Conservation (phyloP, 345 rosid species). For the thale cress (Arabidopsis thaliana) region TAIR10.1 NC_003071.7:18287001-18287500, state of each 20-base stretch:
- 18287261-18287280: slow-evolving; percentile 49
- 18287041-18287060: slow-evolving; percentile 67
- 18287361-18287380: slow-evolving; percentile 70
- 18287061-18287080: slow-evolving; percentile 68
- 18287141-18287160: slow-evolving; percentile 51
- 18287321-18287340: slow-evolving; percentile 56
- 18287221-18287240: slow-evolving; percentile 59
- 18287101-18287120: slow-evolving; percentile 64
- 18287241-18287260: slow-evolving; percentile 59
- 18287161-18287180: slow-evolving; percentile 66
- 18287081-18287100: slow-evolving; percentile 64
- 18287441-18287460: slow-evolving; percentile 72
- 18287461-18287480: slow-evolving; percentile 49
- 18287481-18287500: slow-evolving; percentile 83
- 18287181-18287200: slow-evolving; percentile 51
- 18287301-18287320: slow-evolving; percentile 67
- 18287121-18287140: slow-evolving; percentile 67
- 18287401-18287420: slow-evolving; percentile 68
- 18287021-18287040: slow-evolving; percentile 78
- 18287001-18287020: slow-evolving; percentile 47
- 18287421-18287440: slow-evolving; percentile 71
- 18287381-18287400: slow-evolving; percentile 75
- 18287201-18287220: slow-evolving; percentile 57
- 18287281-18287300: slow-evolving; percentile 59
- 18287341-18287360: slow-evolving; percentile 65